Conservation (phyloP, 768 basidiomycete species). For the Podaxis mareebaensis region DNA sequence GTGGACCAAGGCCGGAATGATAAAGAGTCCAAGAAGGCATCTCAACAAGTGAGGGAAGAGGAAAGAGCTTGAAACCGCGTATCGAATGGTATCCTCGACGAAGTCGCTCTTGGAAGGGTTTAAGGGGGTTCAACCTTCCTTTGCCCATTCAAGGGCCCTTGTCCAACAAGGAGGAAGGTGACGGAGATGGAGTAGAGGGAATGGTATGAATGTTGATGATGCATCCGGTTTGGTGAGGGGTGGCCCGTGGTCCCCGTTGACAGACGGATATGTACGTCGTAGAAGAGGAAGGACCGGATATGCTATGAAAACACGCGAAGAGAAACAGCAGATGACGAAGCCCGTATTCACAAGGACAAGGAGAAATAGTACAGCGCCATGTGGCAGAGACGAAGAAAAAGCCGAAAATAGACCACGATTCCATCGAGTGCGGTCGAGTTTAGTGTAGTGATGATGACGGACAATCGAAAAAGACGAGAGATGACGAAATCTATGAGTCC, state of each 20-base stretch:
- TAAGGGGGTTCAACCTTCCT: background rate
- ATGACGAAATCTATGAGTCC: conserved; percentile 25
- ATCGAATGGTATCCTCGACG: conserved; percentile 2
- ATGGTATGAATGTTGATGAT: conserved; percentile 14
- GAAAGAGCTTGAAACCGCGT: background rate
- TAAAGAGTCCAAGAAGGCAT: conserved; percentile 18
- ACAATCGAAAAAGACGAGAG: conserved; percentile 22
- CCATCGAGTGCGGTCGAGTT: conserved; percentile 27
- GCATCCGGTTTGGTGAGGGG: conserved; percentile 6
- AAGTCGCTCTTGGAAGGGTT: conserved; percentile 4
- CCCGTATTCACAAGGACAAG: conserved; percentile 34
- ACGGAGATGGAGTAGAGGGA: background rate
- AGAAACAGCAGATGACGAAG: conserved; percentile 27
- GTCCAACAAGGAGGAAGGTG: conserved; percentile 4
- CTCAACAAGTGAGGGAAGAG: conserved; percentile 12
- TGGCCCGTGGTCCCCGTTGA: conserved; percentile 14
- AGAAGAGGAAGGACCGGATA: conserved; percentile 23
- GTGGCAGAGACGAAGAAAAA: conserved; percentile 25
- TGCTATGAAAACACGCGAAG: conserved; percentile 28
- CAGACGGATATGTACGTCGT: conserved; percentile 4
- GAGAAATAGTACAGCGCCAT: conserved; percentile 31
- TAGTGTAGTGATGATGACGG: conserved; percentile 27
- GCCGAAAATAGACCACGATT: conserved; percentile 29
- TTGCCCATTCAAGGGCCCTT: background rate
- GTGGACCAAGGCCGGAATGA: conserved; percentile 9